A percentile compares a stretch with the other conserved stretches of the same genome.
Evolutionary conservation across 2,329 filamentous ascomycete genomes (phyloP).

Genomic region (Pseudogymnoascus sp.): DNA sequence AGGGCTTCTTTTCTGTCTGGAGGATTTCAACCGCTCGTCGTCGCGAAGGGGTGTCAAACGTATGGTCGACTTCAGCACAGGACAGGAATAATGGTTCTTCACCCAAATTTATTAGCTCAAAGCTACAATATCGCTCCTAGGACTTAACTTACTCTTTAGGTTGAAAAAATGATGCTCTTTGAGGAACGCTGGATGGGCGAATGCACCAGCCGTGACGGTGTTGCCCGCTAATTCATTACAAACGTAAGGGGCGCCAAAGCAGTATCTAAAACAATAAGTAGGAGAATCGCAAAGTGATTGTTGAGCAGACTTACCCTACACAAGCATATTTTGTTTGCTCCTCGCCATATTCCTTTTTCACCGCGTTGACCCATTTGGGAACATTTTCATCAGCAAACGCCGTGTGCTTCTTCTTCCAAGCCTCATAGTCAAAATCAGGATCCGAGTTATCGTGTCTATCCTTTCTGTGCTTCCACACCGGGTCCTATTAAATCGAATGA

Average conservation of each 20-base stretch:
- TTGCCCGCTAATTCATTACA: constrained; percentile 32
- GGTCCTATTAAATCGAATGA: constrained; percentile 27
- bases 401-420: constrained; percentile 39
- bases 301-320: constrained; percentile 27
- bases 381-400: constrained; percentile 35
- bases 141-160: constrained; percentile 27
- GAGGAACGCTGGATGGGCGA: constrained; percentile 42
- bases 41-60: constrained; percentile 32
- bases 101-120: neutral
- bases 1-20: constrained; percentile 35
- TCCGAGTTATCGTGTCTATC: constrained; percentile 25
- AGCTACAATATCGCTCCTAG: too few species aligned
- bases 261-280: constrained; percentile 27
- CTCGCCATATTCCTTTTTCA: constrained; percentile 30
- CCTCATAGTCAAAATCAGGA: constrained; percentile 37
- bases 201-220: constrained; percentile 35
- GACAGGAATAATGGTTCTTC: constrained; percentile 37
- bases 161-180: constrained; percentile 37
- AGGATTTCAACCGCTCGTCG: constrained; percentile 36
- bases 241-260: constrained; percentile 36
- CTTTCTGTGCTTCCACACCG: constrained; percentile 34
- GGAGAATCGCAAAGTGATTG: neutral
- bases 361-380: constrained; percentile 35
- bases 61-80: constrained; percentile 37
- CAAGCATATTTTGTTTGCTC: constrained; percentile 31